These are phyloP conservation scores for Pichia inconspicua DNA, from an alignment of 1,139 yeast species.

Conservation along the genomic window DNA sequence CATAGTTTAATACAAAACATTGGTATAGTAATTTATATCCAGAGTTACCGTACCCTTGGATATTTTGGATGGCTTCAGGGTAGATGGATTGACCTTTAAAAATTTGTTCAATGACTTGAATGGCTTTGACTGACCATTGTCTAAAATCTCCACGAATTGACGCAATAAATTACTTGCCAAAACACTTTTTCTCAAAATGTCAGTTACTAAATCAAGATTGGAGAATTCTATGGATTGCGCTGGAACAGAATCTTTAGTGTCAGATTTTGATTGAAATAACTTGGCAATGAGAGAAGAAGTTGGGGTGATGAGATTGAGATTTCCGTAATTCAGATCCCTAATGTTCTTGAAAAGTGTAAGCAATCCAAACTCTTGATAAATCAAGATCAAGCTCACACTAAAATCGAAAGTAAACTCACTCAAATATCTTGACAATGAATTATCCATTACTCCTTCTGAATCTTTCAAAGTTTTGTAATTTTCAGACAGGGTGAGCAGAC, in stretches of 20 bases:
- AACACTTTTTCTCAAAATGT: constrained; percentile 22
- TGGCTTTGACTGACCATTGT: constrained; percentile 25
- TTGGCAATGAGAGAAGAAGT: constrained; percentile 13
- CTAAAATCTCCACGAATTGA: constrained; percentile 27
- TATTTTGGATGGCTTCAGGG: constrained; percentile 27
- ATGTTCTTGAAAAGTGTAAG: constrained; percentile 29
- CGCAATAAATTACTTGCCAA: constrained; percentile 25
- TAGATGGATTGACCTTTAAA: constrained; percentile 26
- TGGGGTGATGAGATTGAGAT: constrained; percentile 12
- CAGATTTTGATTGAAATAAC: constrained; percentile 10
- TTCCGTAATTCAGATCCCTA: constrained; percentile 14
- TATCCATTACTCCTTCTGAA: constrained; percentile 7
- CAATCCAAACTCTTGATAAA: constrained; percentile 34
- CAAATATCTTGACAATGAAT: constrained; percentile 19
- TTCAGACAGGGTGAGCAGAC: constrained; percentile 27
- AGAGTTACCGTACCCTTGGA: constrained; percentile 21
- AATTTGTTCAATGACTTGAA: constrained; percentile 22
- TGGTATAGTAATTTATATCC: constrained; percentile 16
- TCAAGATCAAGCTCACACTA: constrained; percentile 23
- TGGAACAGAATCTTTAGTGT: background rate
- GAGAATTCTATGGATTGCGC: background rate
- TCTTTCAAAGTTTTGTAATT: constrained; percentile 18
- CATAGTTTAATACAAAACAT: background rate
- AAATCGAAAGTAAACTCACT: constrained; percentile 21
- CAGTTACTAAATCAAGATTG: constrained; percentile 19